Evolutionary conservation across 495 filamentous ascomycete genomes (phyloP), one percentile per base, ranked within the genome.

Genomic region (Xylaria scruposa): DNA sequence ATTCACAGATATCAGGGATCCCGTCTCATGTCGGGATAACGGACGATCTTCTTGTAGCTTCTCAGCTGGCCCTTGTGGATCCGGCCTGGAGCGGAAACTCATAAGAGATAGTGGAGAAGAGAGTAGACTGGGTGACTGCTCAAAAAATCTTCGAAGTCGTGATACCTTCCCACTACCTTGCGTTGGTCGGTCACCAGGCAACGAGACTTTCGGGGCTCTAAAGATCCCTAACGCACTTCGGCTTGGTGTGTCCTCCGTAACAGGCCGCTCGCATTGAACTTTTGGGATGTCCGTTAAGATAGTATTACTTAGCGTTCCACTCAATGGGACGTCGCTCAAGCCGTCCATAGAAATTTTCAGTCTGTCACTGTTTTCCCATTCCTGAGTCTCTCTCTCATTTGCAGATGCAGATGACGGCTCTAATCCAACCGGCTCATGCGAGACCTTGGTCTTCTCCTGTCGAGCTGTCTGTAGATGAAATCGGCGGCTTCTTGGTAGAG

Each of bases 131-230:
- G 78, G 70, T 10, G 74, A 68, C 54, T 73, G 58, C 53, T 81
- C 78, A 65, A 81, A 83, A 0, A 81, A 26, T 19, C 61, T 73
- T 42, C 78, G 76, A 38, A 80, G 73, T 17, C 77, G 73, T 1
- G 78, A 74, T 8, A 80, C 78, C 40, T 72, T 77, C 17, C 74
- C 68, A 26, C 59, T 31, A 10, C 10, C 60, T 38, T 64, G 68
- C 19, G 33, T 44, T 8, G 44, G 47, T 56, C 47, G 59, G 10
- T 15, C 44, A n/a, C 56, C 49, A 15, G 33, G 15, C 4, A 60
- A 46, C 31, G 24, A 46, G 24, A 13, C 2, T 3, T 51, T 44
- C 24, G 49, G 26, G 7, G 6, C 21, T 15, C 9, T 38, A 9
- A 53, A 38, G 24, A 46, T 6, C 6, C 21, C 47, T 3, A 12